Base-by-base conservation (phyloP, 768 basidiomycete genomes). In the Steccherinum ochraceum region DNA sequence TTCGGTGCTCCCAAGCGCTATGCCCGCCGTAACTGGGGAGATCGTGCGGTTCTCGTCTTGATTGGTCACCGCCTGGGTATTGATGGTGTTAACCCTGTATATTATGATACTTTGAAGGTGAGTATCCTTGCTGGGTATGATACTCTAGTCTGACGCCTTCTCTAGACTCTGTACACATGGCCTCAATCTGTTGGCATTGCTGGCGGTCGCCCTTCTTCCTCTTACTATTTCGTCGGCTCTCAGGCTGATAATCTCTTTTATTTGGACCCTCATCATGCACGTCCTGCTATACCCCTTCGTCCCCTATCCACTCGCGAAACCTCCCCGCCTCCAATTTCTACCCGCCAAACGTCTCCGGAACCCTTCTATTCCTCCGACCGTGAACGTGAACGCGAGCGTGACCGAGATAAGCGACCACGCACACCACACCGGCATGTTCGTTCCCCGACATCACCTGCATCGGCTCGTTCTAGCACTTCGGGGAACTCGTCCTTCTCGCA, bases 111-210 rank as follows among this genome's bases (percentile, higher is more conserved):
- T 42, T 72, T 89, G 65, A 89, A 87, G 75, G 86, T 83, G 40
- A 49, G 74, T 51, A 3, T 40, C 13, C 12, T 35, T 12, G 7
- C 7, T 25, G 1, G 24, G 26, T 42, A 25, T 2, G 25, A 23
- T 42, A 21, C 24, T 48, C 12, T 27, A 12, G 19, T n/a, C 35
- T 42, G 20, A 41, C 26, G 30, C 30, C 50, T 24, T 30, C 20
- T n/a, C 4, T 58, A 95, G 93, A 73, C 79, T 21, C 66, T 97
- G 25, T 97, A 93, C 64, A 89, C 88, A 0, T 92, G 93, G 67
- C 94, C 94, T 0, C 95, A 98, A 69, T 91, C 87, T 2, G 88
- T 96, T 30, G 96, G 95, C 39, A 98, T 99, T 49, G 93, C 95
- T 0, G 95, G 96, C 35, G 95, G 95, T 2, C 79, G 96, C 19